Evolutionary conservation across 371 early-diverging fungal genomes (phyloP).

Genomic region (Apophysomyces ossiformis): DNA sequence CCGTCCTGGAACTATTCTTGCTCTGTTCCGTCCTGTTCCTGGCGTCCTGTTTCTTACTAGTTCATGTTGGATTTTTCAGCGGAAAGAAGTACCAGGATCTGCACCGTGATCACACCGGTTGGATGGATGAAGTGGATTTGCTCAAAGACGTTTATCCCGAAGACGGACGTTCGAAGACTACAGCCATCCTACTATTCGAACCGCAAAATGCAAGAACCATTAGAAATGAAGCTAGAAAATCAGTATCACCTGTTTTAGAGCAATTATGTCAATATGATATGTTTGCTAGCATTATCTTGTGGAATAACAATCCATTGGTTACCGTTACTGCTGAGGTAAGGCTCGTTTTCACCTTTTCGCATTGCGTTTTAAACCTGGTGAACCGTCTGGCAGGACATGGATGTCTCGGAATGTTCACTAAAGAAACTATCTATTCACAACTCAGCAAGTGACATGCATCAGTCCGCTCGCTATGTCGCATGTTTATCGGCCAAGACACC

Average conservation of each 20-base stretch:
- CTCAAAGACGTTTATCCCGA: constrained; percentile 60
- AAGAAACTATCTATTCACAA: constrained; percentile 54
- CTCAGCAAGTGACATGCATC: constrained; percentile 54
- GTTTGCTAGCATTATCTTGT: constrained; percentile 61
- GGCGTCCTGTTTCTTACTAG: constrained; percentile 33
- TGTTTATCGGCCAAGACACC: constrained; percentile 62
- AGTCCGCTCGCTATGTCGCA: constrained; percentile 63
- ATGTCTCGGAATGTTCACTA: constrained; percentile 33
- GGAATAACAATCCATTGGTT: constrained; percentile 62
- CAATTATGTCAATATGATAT: constrained; percentile 64
- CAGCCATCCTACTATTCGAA: constrained; percentile 51
- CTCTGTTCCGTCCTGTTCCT: constrained; percentile 23
- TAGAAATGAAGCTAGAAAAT: constrained; percentile 38
- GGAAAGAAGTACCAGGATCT: constrained; percentile 52
- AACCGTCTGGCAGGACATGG: constrained; percentile 28
- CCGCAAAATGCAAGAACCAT: constrained; percentile 9
- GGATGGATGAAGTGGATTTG: constrained; percentile 46
- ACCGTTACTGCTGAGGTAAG: constrained; percentile 55
- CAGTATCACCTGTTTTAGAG: constrained; percentile 49
- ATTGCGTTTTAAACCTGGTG: too few relatives aligned
- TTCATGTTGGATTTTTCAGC: constrained; percentile 53
- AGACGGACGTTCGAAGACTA: constrained; percentile 56
- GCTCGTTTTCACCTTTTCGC: neutral
- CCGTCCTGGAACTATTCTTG: constrained; percentile 23
- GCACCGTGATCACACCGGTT: constrained; percentile 38